Evolutionary conservation across 2,329 filamentous ascomycete genomes (phyloP), one percentile per base, ranked within the genome.

Genomic region (Calonectria henricotiae): DNA sequence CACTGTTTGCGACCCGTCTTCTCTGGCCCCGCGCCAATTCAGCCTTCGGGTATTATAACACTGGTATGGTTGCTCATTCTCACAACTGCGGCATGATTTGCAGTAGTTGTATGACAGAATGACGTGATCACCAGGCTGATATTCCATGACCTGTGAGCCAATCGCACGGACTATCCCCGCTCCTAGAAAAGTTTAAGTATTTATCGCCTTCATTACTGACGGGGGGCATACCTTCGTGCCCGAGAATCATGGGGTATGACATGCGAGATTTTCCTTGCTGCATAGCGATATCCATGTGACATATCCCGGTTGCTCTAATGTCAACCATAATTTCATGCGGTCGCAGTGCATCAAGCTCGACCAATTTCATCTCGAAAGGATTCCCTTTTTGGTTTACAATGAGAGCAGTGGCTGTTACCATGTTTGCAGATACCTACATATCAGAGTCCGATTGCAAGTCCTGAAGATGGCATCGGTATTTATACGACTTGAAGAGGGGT

Each of bases 51-150:
- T 23, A 2, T 17, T 15, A 6, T 58, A 30, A 20, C 51, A 58
- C 23, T 58, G 51, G 15, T 58, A 58, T 6, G 51, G 51, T 8
- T 58, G 51, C 20, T 32, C 51, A 7, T 27, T 39, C 12, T 39
- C 32, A 11, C 51, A 58, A 32, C 51, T 58, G 8, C 32, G 32
- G 20, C 51, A 58, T 17, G 51, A 11, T 23, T 58, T 23, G 35
- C 51, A 58, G 17, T 39, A 58, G 20, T 58, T 58, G 8, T 58
- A 58, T 17, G 51, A 58, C 51, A 58, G 15, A 20, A 58, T 27
- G 6, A 58, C 51, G 12, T 58, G 51, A 23, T 58, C 51, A 2
- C 51, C 51, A 7, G 51, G 51, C 12, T 58, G 12, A 11, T 39
- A 41, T 25, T 39, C 51, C 9, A 17, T 58, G 6, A 58, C 51